These are phyloP conservation scores for Podospora pseudoanserina DNA, from an alignment of 495 filamentous ascomycete genomes.

Conservation along the genomic window DNA sequence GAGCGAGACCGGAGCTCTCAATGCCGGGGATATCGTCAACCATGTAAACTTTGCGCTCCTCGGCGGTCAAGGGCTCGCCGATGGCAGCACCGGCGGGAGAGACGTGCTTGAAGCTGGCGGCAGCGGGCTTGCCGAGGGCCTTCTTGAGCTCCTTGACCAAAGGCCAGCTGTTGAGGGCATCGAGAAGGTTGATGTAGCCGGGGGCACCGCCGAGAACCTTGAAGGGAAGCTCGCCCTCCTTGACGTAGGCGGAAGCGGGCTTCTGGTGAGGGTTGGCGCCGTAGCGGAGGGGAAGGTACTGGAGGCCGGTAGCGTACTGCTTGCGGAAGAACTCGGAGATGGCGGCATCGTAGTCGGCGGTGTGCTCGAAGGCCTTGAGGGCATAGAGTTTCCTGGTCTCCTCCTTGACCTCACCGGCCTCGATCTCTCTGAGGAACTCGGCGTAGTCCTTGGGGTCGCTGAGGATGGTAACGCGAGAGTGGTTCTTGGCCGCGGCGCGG, in stretches of 20 bases:
- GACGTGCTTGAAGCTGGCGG: conserved; percentile 98
- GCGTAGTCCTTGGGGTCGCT: conserved; percentile 91
- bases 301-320: conserved; percentile 79
- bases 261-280: conserved; percentile 98
- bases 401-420: conserved; percentile 79
- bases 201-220: conserved; percentile 90
- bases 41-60: conserved; percentile 96
- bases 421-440: conserved; percentile 86
- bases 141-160: conserved; percentile 94
- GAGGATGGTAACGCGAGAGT: conserved; percentile 88
- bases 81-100: conserved; percentile 95
- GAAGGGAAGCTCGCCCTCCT: conserved; percentile 76
- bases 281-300: conserved; percentile 85
- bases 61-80: conserved; percentile 75
- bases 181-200: conserved; percentile 94
- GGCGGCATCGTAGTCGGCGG: conserved; percentile 91
- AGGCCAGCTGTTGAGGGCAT: conserved; percentile 94
- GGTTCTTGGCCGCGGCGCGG: conserved; percentile 96
- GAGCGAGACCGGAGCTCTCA: conserved; percentile 77
- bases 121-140: conserved; percentile 82
- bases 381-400: conserved; percentile 80
- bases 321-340: conserved; percentile 97
- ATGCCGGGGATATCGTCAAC: conserved; percentile 91
- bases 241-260: conserved; percentile 78
- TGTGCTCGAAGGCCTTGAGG: conserved; percentile 96